Conservation (phyloP, 164 flowering plant species). For the Taxillus chinensis region DNA sequence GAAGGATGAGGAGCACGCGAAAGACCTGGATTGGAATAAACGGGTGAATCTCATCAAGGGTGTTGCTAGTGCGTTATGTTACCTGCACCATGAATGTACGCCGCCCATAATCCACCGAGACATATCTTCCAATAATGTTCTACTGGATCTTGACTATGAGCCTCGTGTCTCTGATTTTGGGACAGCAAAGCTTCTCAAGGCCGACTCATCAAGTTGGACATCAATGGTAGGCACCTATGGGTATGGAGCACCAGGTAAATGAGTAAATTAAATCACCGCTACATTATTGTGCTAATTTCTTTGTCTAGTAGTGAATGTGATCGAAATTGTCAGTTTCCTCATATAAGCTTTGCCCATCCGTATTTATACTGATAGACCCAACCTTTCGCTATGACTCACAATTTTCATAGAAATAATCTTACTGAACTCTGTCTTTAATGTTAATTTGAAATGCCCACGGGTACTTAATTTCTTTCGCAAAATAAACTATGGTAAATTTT, state of each 20-base stretch:
- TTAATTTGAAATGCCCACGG: too few species aligned
- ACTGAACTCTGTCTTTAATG: too few species aligned
- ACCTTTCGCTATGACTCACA: too few species aligned
- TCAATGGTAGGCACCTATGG: neutral
- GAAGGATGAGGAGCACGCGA: neutral
- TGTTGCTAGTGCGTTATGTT: neutral
- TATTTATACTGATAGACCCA: too few species aligned
- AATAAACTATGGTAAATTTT: too few species aligned
- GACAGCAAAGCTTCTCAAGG: neutral
- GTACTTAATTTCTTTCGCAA: too few species aligned
- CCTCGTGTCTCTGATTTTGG: slow-evolving; percentile 2
- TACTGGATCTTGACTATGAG: neutral
- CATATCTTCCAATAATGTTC: neutral
- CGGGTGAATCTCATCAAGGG: neutral
- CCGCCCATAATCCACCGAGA: neutral
- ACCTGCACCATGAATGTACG: neutral
- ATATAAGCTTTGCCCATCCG: too few species aligned
- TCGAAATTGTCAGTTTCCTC: too few species aligned
- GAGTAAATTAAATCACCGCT: too few species aligned
- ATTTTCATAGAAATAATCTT: too few species aligned
- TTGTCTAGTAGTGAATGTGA: too few species aligned
- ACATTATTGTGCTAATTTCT: too few species aligned
- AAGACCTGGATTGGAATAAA: neutral
- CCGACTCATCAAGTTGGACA: neutral
- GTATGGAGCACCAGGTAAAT: neutral